Evolutionary conservation across 306 rosid genomes (phyloP).

Genomic region (Quercus alba): DNA sequence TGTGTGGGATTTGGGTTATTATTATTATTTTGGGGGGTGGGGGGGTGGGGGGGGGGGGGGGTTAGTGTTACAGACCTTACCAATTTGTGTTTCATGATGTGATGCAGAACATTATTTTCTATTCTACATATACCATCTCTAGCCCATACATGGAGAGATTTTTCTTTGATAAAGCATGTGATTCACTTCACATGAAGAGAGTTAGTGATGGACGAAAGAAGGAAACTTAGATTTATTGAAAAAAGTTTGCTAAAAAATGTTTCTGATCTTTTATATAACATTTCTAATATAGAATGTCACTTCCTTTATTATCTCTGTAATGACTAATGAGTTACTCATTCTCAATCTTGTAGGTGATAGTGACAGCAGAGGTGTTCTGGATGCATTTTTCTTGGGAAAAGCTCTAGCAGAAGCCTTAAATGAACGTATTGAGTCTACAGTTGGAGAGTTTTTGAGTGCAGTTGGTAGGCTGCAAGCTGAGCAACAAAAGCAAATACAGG

Average conservation of each 20-base stretch:
- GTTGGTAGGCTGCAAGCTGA: conserved; percentile 94
- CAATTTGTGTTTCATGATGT: too few species aligned
- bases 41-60: too few species aligned
- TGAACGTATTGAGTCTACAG: conserved; percentile 82
- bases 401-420: conserved; percentile 90
- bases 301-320: background rate
- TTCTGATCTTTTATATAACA: background rate
- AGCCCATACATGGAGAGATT: background rate
- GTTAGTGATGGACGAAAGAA: background rate
- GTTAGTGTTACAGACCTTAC: too few species aligned
- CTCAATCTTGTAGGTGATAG: conserved; percentile 57
- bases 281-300: background rate
- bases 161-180: background rate
- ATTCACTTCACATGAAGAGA: background rate
- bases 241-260: background rate
- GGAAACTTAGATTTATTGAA: background rate
- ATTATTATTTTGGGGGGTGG: too few species aligned
- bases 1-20: background rate
- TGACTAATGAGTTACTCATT: conserved; percentile 8
- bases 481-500: conserved; percentile 74
- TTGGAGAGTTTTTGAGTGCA: conserved; percentile 75
- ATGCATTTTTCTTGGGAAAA: conserved; percentile 96
- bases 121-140: background rate
- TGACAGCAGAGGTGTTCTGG: conserved; percentile 69
- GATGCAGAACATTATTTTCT: too few species aligned